These are phyloP conservation scores for Colletotrichum liriopes DNA, from an alignment of 2,329 filamentous ascomycete genomes.

Conservation along the genomic window DNA sequence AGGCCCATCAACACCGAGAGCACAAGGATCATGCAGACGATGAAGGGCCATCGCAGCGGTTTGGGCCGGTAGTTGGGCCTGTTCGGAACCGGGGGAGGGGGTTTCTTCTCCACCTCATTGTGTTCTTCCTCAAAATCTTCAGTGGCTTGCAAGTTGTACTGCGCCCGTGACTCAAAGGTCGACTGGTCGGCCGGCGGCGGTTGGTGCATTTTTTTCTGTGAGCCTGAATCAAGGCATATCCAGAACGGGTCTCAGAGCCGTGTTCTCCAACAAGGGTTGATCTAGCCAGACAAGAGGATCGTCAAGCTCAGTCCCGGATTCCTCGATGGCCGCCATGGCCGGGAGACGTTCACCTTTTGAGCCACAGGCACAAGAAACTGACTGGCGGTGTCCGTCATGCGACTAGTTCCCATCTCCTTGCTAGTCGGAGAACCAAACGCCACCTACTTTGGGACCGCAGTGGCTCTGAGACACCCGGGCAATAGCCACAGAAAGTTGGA, in stretches of 20 bases:
- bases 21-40: conserved; percentile 47
- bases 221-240: neutral
- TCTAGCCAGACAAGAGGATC: neutral
- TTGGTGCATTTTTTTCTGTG: conserved; percentile 26
- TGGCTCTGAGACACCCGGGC: conserved; percentile 6
- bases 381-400: neutral
- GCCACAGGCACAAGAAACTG: neutral
- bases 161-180: conserved; percentile 50
- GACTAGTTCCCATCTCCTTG: neutral
- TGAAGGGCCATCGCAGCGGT: conserved; percentile 53
- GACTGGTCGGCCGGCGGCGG: conserved; percentile 38
- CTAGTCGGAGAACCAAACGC: neutral
- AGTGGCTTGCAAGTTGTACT: conserved; percentile 51
- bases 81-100: neutral
- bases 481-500: conserved; percentile 1
- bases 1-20: conserved; percentile 48
- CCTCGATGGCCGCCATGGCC: neutral
- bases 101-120: conserved; percentile 15
- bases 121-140: conserved; percentile 47
- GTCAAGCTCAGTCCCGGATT: neutral
- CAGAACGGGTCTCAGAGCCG: neutral
- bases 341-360: conserved; percentile 23
- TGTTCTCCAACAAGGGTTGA: neutral
- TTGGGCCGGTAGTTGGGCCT: conserved; percentile 52
- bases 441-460: neutral